These are phyloP conservation scores for Willaertia magna DNA, from an alignment of 208 protist species.

Conservation along the genomic window DNA sequence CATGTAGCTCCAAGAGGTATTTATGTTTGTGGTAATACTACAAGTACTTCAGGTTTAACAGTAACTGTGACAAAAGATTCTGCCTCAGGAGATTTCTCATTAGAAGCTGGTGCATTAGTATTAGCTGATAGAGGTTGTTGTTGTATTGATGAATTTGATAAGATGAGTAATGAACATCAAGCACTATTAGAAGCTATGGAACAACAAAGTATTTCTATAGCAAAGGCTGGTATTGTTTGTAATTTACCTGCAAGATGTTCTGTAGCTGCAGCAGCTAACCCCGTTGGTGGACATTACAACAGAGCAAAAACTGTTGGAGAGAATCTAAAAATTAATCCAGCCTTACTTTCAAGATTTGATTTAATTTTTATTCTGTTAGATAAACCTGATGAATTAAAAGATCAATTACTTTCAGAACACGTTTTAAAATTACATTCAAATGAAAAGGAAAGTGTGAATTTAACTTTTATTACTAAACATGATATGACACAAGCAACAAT, in stretches of 20 bases:
- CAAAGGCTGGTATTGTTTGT: constrained; percentile 82
- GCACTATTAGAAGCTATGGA: constrained; percentile 99
- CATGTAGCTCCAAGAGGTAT: constrained; percentile 82
- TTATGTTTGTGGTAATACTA: constrained; percentile 95
- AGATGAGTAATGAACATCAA: constrained; percentile 90
- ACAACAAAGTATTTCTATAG: constrained; percentile 95
- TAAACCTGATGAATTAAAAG: constrained; percentile 42
- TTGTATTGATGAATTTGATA: constrained; percentile 99
- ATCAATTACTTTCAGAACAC: constrained; percentile 73
- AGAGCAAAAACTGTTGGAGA: constrained; percentile 78
- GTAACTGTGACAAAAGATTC: constrained; percentile 84
- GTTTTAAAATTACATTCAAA: constrained; percentile 64
- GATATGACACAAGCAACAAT: background rate
- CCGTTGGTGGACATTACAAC: constrained; percentile 79
- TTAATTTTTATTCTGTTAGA: constrained; percentile 90
- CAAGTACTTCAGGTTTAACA: constrained; percentile 89
- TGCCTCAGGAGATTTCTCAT: constrained; percentile 34
- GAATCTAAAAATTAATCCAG: constrained; percentile 83
- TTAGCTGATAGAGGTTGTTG: constrained; percentile 84
- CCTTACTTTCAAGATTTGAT: constrained; percentile 95
- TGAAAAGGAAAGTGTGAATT: background rate
- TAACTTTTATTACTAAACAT: background rate
- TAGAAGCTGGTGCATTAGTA: constrained; percentile 30
- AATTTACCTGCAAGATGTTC: constrained; percentile 7
- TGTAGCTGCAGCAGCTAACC: constrained; percentile 96